Evolutionary conservation across 352 stramenopile species (phyloP).

Genomic region (Phytophthora palmivora): DNA sequence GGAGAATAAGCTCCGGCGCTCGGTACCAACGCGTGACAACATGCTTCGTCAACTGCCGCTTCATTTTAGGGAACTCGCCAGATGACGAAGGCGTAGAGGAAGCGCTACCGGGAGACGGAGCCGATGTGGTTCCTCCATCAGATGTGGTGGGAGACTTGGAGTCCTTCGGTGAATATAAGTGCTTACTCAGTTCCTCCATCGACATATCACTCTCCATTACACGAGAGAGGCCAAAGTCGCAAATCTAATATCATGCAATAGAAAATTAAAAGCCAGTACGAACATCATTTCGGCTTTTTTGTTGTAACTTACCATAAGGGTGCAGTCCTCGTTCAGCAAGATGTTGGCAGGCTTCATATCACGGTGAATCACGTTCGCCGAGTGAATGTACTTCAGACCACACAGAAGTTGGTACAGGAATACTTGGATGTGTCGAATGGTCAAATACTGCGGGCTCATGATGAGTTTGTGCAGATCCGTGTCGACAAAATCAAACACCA

Average conservation of each 20-base stretch:
- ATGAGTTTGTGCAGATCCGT: constrained; percentile 96
- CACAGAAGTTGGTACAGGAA: constrained; percentile 96
- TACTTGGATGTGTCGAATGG: constrained; percentile 96
- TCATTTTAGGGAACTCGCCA: constrained; percentile 68
- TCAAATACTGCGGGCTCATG: constrained; percentile 93
- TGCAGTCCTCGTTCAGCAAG: constrained; percentile 88
- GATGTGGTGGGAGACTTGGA: constrained; percentile 81
- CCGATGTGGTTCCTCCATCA: constrained; percentile 63
- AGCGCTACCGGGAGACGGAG: constrained; percentile 63
- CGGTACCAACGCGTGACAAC: constrained; percentile 99
- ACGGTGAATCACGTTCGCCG: constrained; percentile 89
- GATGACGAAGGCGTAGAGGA: constrained; percentile 79
- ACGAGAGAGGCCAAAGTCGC: constrained; percentile 85
- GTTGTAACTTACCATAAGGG: constrained; percentile 64
- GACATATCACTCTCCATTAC: constrained; percentile 81
- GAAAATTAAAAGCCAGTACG: constrained; percentile 2
- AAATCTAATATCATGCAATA: constrained; percentile 56
- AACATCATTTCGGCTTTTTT: not conserved
- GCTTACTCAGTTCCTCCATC: constrained; percentile 79
- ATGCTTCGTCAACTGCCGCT: constrained; percentile 97
- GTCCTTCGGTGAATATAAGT: constrained; percentile 84
- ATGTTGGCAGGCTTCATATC: constrained; percentile 93
- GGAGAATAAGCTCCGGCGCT: constrained; percentile 96
- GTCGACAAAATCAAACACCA: constrained; percentile 94
- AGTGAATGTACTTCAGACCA: constrained; percentile 97